These are phyloP conservation scores for Alternaria gansuensis DNA, from an alignment of 2,329 filamentous ascomycete species.

Conservation along the genomic window DNA sequence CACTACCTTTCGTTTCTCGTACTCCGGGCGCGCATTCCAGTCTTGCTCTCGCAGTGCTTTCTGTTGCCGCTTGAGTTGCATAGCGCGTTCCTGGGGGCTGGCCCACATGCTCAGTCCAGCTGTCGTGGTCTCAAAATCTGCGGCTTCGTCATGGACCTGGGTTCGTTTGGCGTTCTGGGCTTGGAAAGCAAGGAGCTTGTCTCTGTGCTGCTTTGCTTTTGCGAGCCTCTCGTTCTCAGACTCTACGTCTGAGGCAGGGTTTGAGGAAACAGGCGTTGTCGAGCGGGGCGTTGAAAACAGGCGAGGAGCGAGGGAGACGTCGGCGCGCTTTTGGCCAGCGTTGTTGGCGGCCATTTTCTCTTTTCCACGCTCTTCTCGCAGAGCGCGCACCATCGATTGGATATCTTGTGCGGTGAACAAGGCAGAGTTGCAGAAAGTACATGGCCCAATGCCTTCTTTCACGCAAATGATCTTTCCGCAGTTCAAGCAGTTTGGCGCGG, in stretches of 20 bases:
- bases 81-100: conserved; percentile 79
- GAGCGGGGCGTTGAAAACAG: conserved; percentile 62
- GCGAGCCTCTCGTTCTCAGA: conserved; percentile 68
- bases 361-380: conserved; percentile 84
- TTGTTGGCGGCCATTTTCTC: conserved; percentile 88
- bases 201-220: conserved; percentile 79
- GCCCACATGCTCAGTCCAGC: conserved; percentile 80
- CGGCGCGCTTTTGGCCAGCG: conserved; percentile 70
- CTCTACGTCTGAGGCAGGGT: conserved; percentile 51
- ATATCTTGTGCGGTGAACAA: conserved; percentile 78
- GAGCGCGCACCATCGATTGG: conserved; percentile 82
- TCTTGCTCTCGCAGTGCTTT: conserved; percentile 84
- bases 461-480: conserved; percentile 97
- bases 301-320: conserved; percentile 68
- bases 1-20: conserved; percentile 85
- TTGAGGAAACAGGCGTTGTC: conserved; percentile 47
- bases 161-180: conserved; percentile 85
- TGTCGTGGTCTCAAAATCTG: conserved; percentile 72
- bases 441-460: conserved; percentile 91
- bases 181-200: conserved; percentile 82
- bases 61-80: conserved; percentile 86
- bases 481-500: conserved; percentile 88
- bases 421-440: conserved; percentile 84
- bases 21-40: conserved; percentile 84
- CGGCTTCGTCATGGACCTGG: conserved; percentile 85